Evolutionary conservation across 2,329 filamentous ascomycete species (phyloP).

Genomic region (Alternaria sp.): DNA sequence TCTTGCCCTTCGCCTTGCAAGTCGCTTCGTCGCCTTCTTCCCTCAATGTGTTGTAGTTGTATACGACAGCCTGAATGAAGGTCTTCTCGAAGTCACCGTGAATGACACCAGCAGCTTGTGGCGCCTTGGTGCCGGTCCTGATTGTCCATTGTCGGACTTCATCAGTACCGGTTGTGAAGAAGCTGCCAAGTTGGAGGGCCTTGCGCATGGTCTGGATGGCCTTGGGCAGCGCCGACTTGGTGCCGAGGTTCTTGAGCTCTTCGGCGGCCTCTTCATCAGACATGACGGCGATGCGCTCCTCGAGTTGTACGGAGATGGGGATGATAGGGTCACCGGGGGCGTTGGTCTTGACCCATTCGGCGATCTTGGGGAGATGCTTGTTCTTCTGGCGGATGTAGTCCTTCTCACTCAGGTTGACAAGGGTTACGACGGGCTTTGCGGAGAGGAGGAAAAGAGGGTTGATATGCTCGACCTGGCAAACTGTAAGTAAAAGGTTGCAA

Average conservation of each 20-base stretch:
- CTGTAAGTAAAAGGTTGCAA: conserved; percentile 37
- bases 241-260: conserved; percentile 87
- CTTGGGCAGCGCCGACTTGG: conserved; percentile 91
- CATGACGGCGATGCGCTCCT: conserved; percentile 87
- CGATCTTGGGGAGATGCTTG: conserved; percentile 94
- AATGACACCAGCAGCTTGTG: conserved; percentile 95
- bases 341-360: conserved; percentile 94
- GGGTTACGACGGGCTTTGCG: conserved; percentile 95
- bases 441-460: conserved; percentile 95
- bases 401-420: conserved; percentile 96
- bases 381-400: conserved; percentile 99
- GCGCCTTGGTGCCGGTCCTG: conserved; percentile 94
- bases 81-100: conserved; percentile 99
- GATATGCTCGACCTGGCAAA: conserved; percentile 86
- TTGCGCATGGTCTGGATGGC: conserved; percentile 93
- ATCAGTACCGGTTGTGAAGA: conserved; percentile 96
- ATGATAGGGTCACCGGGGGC: conserved; percentile 88
- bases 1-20: conserved; percentile 92
- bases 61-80: conserved; percentile 95
- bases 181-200: conserved; percentile 86
- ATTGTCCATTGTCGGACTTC: conserved; percentile 99
- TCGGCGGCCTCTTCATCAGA: conserved; percentile 78
- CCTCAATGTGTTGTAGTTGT: conserved; percentile 83
- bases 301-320: conserved; percentile 89
- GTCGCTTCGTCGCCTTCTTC: conserved; percentile 88